Conservation (phyloP, 148 eudicot species). For the Simmondsia chinensis region DNA sequence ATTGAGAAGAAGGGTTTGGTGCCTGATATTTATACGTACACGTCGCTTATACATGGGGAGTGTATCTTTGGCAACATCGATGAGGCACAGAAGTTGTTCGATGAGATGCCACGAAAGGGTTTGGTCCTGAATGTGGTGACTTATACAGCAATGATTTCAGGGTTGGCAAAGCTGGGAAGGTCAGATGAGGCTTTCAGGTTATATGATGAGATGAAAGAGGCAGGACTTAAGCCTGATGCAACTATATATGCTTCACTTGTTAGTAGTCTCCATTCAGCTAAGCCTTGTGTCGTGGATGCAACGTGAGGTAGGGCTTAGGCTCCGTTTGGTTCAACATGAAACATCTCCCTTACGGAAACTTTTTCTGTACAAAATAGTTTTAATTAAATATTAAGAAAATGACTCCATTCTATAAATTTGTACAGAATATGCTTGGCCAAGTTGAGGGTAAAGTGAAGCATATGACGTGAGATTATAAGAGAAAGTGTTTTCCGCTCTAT, state of each 20-base stretch:
- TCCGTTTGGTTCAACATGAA: no score
- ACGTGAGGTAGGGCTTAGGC: no score
- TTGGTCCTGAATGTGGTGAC: slow-evolving; percentile 43
- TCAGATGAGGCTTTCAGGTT: slow-evolving; percentile 73
- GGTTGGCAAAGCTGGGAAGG: slow-evolving; percentile 66
- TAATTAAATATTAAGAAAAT: no score
- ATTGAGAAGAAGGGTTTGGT: slow-evolving; percentile 48
- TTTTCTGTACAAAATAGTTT: no score
- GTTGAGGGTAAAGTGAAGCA: no score
- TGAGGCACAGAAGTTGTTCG: slow-evolving; percentile 46
- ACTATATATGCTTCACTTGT: slow-evolving; percentile 59
- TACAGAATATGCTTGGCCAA: no score
- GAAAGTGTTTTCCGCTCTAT: no score
- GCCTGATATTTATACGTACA: slow-evolving; percentile 64
- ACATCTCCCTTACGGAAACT: no score
- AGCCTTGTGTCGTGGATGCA: no score
- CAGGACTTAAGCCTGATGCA: slow-evolving; percentile 61
- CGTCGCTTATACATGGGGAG: slow-evolving; percentile 67
- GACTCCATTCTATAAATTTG: no score
- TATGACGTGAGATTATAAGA: no score
- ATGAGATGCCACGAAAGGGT: slow-evolving; percentile 42
- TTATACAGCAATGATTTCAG: slow-evolving; percentile 61
- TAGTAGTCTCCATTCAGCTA: slow-evolving; percentile 56
- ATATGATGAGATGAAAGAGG: slow-evolving; percentile 73
- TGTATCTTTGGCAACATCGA: slow-evolving; percentile 57